Evolutionary conservation across 202 grass and related monocot genomes (phyloP), one percentile per base, ranked within the genome.

Genomic region (Musa balbisiana): DNA sequence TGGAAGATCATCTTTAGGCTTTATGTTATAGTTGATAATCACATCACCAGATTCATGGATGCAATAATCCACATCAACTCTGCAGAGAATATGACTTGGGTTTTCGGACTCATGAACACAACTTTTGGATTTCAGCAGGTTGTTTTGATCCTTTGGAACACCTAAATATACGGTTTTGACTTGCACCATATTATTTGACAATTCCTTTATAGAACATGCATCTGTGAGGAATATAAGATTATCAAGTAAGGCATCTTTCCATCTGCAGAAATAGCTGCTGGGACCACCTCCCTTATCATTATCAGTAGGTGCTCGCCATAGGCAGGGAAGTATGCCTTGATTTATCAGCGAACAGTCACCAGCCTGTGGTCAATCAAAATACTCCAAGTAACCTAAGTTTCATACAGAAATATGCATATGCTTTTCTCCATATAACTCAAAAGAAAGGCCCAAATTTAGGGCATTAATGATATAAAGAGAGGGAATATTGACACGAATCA

Each of bases 241-340:
- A 73, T 93, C 85, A 5, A 98, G 75, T 75, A 73, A 87, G 24
- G 87, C 88, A 43, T 86, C 82, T 73, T 88, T 87, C 91, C 94
- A 98, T 80, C 54, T 89, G 50, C 79, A 89, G 53, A 59, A 67
- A 71, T 91, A 93, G 25, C 88, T 71, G 76, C 87, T 86, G 71
- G 81, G 25, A 79, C 43, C 83, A 14, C 87, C 91, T 55, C 90
- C 90, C 26, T 93, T 93, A 89, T 98, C 94, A 9, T 98, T 98
- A 79, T 98, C 88, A n/a, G 86, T 93, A 76, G 87, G 84, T 75
- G 94, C 87, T 3, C 94, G 86, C 85, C 91, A 98, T 63, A 98
- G 89, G 73, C 94, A 92, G 55, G 94, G 94, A 83, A 91, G 71
- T 82, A 92, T 85, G 10, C 94, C 90, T 54, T 93, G 84, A 62